Conservation (phyloP, 1,284 basidiomycete genomes). For the Puccinia sorghi region DNA sequence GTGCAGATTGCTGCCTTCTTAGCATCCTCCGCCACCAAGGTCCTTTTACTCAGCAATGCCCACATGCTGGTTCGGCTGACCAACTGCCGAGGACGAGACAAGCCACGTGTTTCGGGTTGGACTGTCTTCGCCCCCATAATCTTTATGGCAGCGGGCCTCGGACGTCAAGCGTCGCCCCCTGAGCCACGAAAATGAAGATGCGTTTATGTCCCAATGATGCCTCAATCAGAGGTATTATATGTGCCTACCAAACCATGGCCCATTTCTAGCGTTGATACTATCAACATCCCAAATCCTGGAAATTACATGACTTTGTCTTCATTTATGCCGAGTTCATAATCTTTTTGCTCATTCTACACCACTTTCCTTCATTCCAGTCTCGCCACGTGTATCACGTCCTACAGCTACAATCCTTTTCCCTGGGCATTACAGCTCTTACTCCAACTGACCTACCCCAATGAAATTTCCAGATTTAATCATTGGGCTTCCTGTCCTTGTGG, state of each 20-base stretch:
- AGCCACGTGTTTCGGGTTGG: neutral
- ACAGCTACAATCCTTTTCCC: neutral
- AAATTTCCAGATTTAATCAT: neutral
- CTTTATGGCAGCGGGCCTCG: neutral
- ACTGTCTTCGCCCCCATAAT: neutral
- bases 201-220: neutral
- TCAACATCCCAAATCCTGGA: neutral
- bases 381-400: neutral
- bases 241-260: neutral
- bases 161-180: neutral
- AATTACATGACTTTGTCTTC: neutral
- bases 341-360: neutral
- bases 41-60: neutral
- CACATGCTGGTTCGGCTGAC: neutral
- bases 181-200: neutral
- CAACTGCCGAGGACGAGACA: neutral
- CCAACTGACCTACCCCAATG: neutral
- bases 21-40: neutral
- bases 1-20: neutral
- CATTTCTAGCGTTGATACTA: neutral
- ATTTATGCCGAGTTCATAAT: neutral
- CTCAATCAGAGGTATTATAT: neutral
- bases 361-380: constrained; percentile 1
- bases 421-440: neutral
- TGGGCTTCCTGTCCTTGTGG: neutral